Base-by-base conservation (phyloP, 306 rosid species). In the Leucaena leucocephala region DNA sequence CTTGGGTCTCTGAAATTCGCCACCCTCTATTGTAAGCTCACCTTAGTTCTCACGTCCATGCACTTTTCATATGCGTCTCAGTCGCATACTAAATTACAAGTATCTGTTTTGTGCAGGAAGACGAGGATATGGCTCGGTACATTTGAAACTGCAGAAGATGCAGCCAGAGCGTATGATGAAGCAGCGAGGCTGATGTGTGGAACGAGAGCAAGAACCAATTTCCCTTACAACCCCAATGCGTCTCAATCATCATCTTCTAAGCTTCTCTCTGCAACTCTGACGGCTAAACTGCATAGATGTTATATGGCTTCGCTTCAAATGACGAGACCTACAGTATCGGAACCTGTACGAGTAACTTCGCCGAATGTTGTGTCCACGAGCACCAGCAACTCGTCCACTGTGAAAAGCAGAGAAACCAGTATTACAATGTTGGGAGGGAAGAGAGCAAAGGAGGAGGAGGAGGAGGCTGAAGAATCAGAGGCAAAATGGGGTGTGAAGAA, bases 91-190 rank as follows among this genome's bases (percentile, higher is more conserved):
- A 22, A 68, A 16, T 2, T 55, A 80, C 71, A 52, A 76, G 74
- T 63, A 72, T 81, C n/a, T 44, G 62, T 14, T 65, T 11, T 42
- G 14, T 88, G 80, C 84, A 91, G 97, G 88, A 91, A 91, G 81
- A 91, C 97, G 16, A 86, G 97, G 72, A 89, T 91, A 74, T 91
- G 97, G 97, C 85, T 91, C 1, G 97, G 97, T n/a, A 91, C 97
- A 0, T 91, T 91, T 74, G 97, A 91, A 65, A 91, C 97, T 2
- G 97, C 93, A 2, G 97, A 91, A 12, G 93, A 91, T 73, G 97
- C 97, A 2, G 97, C 97, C 5, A 81, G 88, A 34, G 97, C 97
- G 14, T 91, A 91, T 35, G 97, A 91, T 22, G 97, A 89, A 68
- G 97, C 93, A 17, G 97, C 97, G 1, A 84, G 97, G 66, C 88